Percentiles rank a stretch among this genome's conserved stretches.
phyloP scores from a whole-genome alignment of 306 rosid species.

The Trifolium subterraneum region DNA sequence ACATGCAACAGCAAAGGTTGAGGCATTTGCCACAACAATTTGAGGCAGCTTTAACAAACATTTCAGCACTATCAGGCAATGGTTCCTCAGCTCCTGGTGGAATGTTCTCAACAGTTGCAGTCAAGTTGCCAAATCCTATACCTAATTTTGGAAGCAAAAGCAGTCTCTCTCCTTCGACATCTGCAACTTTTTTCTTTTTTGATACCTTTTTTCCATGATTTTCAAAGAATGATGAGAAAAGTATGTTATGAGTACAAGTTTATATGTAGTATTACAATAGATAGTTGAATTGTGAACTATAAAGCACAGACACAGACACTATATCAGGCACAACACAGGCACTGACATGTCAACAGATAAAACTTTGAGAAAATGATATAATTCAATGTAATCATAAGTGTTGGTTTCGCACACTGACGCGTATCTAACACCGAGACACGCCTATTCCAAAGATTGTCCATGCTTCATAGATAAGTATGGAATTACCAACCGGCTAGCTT shows the following conservation, averaged over 20 bases:
- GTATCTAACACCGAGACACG: too few relatives aligned
- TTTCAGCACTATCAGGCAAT: conserved; percentile 68
- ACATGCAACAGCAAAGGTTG: conserved; percentile 70
- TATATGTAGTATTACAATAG: conserved; percentile 2
- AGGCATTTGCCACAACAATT: conserved; percentile 60
- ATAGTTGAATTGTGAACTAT: not conserved
- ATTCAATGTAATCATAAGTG: too few relatives aligned
- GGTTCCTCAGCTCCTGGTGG: conserved; percentile 65
- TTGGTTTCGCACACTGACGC: too few relatives aligned
- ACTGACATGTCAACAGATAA: too few relatives aligned
- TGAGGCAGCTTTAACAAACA: conserved; percentile 64
- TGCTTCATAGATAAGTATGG: too few relatives aligned
- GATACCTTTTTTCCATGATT: conserved; percentile 38
- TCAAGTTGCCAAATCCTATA: conserved; percentile 78
- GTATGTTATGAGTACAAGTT: not conserved
- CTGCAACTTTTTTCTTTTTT: conserved; percentile 51
- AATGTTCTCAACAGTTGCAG: conserved; percentile 68
- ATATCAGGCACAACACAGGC: too few relatives aligned
- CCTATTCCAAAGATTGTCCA: too few relatives aligned
- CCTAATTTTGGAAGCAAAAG: conserved; percentile 50
- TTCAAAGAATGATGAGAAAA: conserved; percentile 10
- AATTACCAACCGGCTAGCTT: not conserved
- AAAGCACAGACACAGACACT: too few relatives aligned
- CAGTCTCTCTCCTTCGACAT: conserved; percentile 40
- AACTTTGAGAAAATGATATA: too few relatives aligned